phyloP scores from a whole-genome alignment of 371 early-diverging fungal genomes.

The Mortierella sp. region DNA sequence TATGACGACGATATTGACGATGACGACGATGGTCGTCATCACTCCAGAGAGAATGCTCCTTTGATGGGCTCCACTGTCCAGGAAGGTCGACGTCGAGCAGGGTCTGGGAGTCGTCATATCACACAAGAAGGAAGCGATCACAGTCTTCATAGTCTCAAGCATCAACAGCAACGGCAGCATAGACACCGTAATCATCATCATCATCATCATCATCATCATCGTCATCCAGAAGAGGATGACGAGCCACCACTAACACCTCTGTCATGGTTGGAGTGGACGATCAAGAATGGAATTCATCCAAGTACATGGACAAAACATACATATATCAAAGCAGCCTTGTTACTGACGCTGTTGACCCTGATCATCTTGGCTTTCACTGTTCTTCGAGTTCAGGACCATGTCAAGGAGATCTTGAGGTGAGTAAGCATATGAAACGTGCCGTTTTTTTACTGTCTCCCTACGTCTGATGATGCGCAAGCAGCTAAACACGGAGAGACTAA shows the following conservation, averaged over 20 bases:
- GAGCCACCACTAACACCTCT: neutral
- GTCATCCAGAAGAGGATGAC: neutral
- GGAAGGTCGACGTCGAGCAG: too few relatives aligned
- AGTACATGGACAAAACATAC: constrained; percentile 40
- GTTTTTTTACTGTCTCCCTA: neutral
- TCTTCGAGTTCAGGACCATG: constrained; percentile 52
- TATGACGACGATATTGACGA: constrained; percentile 35
- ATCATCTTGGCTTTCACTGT: constrained; percentile 43
- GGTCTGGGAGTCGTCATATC: too few relatives aligned
- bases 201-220: neutral
- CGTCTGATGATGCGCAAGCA: too few relatives aligned
- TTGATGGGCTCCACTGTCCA: neutral
- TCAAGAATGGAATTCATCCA: constrained; percentile 37
- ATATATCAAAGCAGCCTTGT: constrained; percentile 19
- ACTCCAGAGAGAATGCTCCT: constrained; percentile 7
- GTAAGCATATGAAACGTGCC: neutral
- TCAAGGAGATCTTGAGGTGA: constrained; percentile 52
- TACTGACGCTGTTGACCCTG: constrained; percentile 14
- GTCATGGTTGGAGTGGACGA: constrained; percentile 33
- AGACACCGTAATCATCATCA: neutral
- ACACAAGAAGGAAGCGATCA: too few relatives aligned
- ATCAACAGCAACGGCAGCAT: neutral
- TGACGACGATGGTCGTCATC: neutral
- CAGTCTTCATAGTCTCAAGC: too few relatives aligned
- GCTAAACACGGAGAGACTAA: too few relatives aligned